These are phyloP conservation scores for Torrubiella hemipterigena DNA, from an alignment of 2,329 filamentous ascomycete genomes.

Conservation along the genomic window DNA sequence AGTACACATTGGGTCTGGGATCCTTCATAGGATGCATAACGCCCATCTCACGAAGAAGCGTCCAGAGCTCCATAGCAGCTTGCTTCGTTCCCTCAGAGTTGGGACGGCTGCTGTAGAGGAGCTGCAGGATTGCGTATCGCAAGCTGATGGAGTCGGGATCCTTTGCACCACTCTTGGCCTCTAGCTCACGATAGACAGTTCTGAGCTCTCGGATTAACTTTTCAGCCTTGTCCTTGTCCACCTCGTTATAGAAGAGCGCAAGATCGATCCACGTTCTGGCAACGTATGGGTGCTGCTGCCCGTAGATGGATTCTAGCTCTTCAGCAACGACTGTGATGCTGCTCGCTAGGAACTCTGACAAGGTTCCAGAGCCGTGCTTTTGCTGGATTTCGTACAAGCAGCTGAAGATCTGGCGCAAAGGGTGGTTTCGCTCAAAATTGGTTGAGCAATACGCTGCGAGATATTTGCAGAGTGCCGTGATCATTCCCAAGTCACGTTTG, in stretches of 20 bases:
- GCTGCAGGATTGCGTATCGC: slow-evolving; percentile 27
- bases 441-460: slow-evolving; percentile 30
- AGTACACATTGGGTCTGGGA: slow-evolving; percentile 24
- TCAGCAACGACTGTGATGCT: slow-evolving; percentile 29
- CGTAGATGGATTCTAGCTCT: slow-evolving; percentile 31
- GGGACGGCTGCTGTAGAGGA: slow-evolving; percentile 22
- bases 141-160: slow-evolving; percentile 23
- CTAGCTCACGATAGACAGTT: slow-evolving; percentile 20
- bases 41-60: slow-evolving; percentile 20
- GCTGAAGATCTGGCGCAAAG: slow-evolving; percentile 28
- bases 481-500: slow-evolving; percentile 28
- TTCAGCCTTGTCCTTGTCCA: slow-evolving; percentile 21
- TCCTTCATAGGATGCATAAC: slow-evolving; percentile 24
- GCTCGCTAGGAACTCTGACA: slow-evolving; percentile 30
- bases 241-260: slow-evolving; percentile 25
- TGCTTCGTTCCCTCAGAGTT: slow-evolving; percentile 21
- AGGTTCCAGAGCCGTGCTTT: slow-evolving; percentile 27
- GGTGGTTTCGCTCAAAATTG: slow-evolving; percentile 29
- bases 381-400: slow-evolving; percentile 32
- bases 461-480: slow-evolving; percentile 33
- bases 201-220: slow-evolving; percentile 25
- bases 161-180: slow-evolving; percentile 18
- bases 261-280: slow-evolving; percentile 29
- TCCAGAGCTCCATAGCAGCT: slow-evolving; percentile 24
- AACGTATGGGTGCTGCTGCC: slow-evolving; percentile 29